Base-by-base conservation (phyloP, 306 rosid species). In the Castanospermum australe region DNA sequence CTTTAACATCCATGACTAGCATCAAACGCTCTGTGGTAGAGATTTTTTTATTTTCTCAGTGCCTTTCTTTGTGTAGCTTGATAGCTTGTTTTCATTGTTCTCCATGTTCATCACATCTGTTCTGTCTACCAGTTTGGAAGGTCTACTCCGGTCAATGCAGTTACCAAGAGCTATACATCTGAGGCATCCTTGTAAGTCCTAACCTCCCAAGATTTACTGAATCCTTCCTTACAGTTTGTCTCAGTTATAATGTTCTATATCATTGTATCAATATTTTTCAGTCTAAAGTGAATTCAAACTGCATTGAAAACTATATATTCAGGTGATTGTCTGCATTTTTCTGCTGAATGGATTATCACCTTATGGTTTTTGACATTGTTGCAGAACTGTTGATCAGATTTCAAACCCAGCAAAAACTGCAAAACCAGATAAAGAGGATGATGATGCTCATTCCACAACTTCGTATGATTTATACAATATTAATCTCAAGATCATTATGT, bases 391-490 rank as follows among this genome's bases (percentile, higher is more conserved):
- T 76, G 92, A 87, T 51, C 89, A 88, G 69, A 86, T 74, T 70
- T 59, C 88, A 51, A 73, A 17, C 70, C 78, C 93, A 62, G 82
- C 50, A 44, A 86, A 80, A 82, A 61, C 82, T 67, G 84, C 89
- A 42, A 75, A 83, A 28, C 73, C 44, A 30, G 44, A 69, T 50
- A 91, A 79, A 77, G 93, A 89, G 72, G 98, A 94, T 0, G 98
- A 93, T 17, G 98, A 93, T 79, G 81, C 76, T 86, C 80, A 75
- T 75, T 93, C 98, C 62, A 76, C 91, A 62, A 88, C 96, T 73
- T 93, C 99, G 99, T 95, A 93, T 60, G 93, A 62, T 78, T 84
- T 81, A 48, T 65, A 56, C 52, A 56, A 62, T 57, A 15, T 62
- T 74, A 38, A 20, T 54, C 55, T 67, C 52, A 51, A 18, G 0